Evolutionary conservation across 768 basidiomycete species (phyloP).

Genomic region (Trametes elegans): DNA sequence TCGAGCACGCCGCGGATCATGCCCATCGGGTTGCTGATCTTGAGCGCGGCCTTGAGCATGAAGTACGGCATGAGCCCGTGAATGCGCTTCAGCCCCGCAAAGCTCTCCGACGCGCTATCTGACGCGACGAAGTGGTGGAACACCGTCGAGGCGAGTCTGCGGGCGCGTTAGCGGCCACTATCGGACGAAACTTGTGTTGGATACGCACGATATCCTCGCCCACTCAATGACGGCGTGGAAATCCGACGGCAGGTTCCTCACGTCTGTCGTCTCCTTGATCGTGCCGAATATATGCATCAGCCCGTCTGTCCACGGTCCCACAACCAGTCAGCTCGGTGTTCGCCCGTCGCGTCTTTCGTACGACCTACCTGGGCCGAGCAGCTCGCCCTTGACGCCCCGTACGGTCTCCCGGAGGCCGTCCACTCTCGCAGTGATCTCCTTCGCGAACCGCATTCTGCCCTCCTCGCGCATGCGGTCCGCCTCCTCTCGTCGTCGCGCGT

Average conservation of each 20-base stretch:
- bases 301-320: conserved; percentile 58
- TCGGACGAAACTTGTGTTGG: conserved; percentile 11
- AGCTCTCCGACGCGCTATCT: conserved; percentile 87
- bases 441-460: conserved; percentile 79
- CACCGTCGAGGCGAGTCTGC: conserved; percentile 90
- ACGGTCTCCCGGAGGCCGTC: conserved; percentile 83
- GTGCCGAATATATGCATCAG: conserved; percentile 85
- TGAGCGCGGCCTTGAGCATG: conserved; percentile 87
- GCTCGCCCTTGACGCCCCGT: conserved; percentile 86
- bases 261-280: conserved; percentile 76
- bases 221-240: conserved; percentile 93
- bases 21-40: conserved; percentile 90
- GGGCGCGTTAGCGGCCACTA: neutral
- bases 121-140: conserved; percentile 94
- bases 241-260: conserved; percentile 75
- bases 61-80: conserved; percentile 99
- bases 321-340: neutral
- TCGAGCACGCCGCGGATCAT: conserved; percentile 98
- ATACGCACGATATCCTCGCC: conserved; percentile 90
- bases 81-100: conserved; percentile 84
- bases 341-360: neutral
- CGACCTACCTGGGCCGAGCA: conserved; percentile 77
- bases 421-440: conserved; percentile 83
- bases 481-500: conserved; percentile 78
- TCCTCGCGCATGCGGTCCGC: conserved; percentile 87